These are phyloP conservation scores for Geotrichum klebahnii DNA, from an alignment of 1,139 yeast genomes.

Conservation along the genomic window DNA sequence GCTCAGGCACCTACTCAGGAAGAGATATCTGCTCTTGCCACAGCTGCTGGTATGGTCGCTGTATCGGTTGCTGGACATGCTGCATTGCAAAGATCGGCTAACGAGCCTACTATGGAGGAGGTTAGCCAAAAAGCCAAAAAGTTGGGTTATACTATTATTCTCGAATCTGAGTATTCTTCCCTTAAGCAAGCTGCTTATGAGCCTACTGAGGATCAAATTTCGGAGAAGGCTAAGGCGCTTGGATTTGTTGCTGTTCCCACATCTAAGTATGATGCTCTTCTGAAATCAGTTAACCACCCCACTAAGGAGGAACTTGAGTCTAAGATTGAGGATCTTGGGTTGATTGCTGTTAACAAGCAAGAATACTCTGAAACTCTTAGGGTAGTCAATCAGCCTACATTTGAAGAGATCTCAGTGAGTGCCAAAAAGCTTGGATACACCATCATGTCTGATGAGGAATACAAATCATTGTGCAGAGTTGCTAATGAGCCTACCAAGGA, in stretches of 20 bases:
- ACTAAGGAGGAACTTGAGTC: constrained; percentile 43
- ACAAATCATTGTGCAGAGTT: not conserved
- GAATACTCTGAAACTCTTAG: constrained; percentile 13
- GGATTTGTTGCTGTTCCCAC: constrained; percentile 11
- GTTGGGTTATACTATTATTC: constrained; percentile 27
- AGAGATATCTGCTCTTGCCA: constrained; percentile 34
- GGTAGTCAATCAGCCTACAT: constrained; percentile 18
- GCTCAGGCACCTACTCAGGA: constrained; percentile 31
- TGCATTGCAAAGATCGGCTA: constrained; percentile 9
- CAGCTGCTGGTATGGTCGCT: constrained; percentile 28
- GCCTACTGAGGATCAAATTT: constrained; percentile 20
- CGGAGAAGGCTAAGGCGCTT: constrained; percentile 14
- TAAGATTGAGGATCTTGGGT: constrained; percentile 44
- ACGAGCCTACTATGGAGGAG: constrained; percentile 23
- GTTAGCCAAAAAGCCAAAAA: constrained; percentile 13
- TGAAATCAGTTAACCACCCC: constrained; percentile 24
- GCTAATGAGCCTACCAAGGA: constrained; percentile 13
- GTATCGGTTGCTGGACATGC: constrained; percentile 30
- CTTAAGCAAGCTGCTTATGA: constrained; percentile 17
- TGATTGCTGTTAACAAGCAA: constrained; percentile 16
- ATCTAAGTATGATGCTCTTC: constrained; percentile 17
- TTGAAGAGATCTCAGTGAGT: constrained; percentile 32
- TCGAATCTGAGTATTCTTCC: constrained; percentile 37
- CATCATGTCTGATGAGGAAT: constrained; percentile 31
- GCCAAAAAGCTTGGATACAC: constrained; percentile 35